Base-by-base conservation (phyloP, 148 eudicot genomes). In the Talinum fruticosum region DNA sequence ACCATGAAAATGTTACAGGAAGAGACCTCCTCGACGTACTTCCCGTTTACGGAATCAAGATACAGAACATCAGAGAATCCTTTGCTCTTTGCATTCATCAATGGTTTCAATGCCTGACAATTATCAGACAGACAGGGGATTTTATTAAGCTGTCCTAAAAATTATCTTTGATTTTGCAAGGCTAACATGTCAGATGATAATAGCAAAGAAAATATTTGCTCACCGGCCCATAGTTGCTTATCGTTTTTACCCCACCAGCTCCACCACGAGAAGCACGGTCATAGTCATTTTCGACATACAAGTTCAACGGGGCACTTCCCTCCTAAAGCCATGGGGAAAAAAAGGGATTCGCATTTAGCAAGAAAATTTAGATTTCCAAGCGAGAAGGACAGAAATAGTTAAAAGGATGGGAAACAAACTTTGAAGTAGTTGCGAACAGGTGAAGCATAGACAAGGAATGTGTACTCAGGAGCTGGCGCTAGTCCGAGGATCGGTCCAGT, bases 181-280 rank as follows among this genome's bases (percentile, higher is more conserved):
- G 33, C 14, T 26, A 12, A 62, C 8, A 57, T 8, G 10, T 62
- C 10, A 59, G 24, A 5, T 5, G 15, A 28, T 10, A 28, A 62
- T 1, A 8, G 13, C 3, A 29, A 10, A 26, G 28, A 33, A 10
- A 28, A 24, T 0, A 51, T 24, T n/a, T 49, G 29, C 83, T 81
- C 85, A 96, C 99, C 75, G 99, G 99, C 34, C 87, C 90, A 79
- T 96, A 96, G 72, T 96, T 96, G 71, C 92, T 84, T 37, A 96
- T 91, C 37, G 93, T 81, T 81, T 96, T 96, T 74, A 96, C 88
- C 32, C 98, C 98, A 78, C 99, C 99, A 66, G 87, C 89, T 26
- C 99, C 99, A 69, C 99, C 99, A 78, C 86, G 93, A 66, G 91
- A 78, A 74, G 98, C 95, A 72, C 99, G 97, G 45, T 91, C 93